phyloP scores from a whole-genome alignment of 768 basidiomycete species.

The Trametes coccinea region DNA sequence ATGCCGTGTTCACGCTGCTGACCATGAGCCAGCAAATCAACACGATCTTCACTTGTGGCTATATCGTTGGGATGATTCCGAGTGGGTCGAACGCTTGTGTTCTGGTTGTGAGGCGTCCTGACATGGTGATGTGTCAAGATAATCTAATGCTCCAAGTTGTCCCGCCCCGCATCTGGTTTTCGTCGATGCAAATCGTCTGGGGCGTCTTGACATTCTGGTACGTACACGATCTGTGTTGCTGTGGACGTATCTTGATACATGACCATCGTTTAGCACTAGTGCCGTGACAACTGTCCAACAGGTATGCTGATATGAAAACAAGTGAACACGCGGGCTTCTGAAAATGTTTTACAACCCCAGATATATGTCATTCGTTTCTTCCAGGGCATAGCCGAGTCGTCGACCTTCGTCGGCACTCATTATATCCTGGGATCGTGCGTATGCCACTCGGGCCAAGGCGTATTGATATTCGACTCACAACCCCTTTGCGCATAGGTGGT shows the following conservation, averaged over 20 bases:
- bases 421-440: constrained; percentile 72
- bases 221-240: constrained; percentile 23
- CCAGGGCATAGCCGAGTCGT: constrained; percentile 71
- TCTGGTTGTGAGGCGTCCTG: not conserved
- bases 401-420: constrained; percentile 76
- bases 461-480: not conserved
- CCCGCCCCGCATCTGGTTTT: constrained; percentile 66
- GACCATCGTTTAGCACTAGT: constrained; percentile 46
- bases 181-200: constrained; percentile 65
- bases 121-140: constrained; percentile 43
- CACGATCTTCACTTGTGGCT: constrained; percentile 72
- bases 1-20: not conserved
- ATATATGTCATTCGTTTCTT: constrained; percentile 72
- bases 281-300: constrained; percentile 55
- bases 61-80: constrained; percentile 74
- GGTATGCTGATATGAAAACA: constrained; percentile 34
- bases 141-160: constrained; percentile 67
- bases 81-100: constrained; percentile 38
- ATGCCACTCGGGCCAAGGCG: not conserved
- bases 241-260: not conserved
- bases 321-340: not conserved
- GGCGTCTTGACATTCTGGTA: constrained; percentile 66
- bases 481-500: constrained; percentile 49
- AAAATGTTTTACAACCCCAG: constrained; percentile 39
- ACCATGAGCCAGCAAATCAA: constrained; percentile 53